Conservation (phyloP, 305 asterid genomes). For the Fraxinus sp. region DNA sequence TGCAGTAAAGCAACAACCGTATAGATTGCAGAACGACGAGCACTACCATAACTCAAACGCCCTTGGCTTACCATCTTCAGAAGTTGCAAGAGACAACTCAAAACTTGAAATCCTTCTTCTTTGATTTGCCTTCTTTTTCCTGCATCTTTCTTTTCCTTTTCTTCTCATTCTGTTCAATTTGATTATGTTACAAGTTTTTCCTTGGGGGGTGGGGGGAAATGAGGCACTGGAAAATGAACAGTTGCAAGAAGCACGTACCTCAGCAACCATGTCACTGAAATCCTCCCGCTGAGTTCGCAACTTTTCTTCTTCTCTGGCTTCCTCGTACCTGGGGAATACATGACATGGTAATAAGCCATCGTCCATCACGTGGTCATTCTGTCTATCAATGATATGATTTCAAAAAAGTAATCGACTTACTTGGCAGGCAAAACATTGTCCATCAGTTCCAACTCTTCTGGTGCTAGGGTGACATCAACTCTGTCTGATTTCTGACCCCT, state of each 20-base stretch:
- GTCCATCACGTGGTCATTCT: constrained; percentile 3
- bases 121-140: constrained; percentile 82
- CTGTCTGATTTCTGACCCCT: constrained; percentile 89
- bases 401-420: constrained; percentile 36
- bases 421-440: constrained; percentile 95
- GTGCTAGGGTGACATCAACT: constrained; percentile 87
- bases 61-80: background rate
- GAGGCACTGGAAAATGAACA: background rate
- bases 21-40: background rate
- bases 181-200: background rate
- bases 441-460: constrained; percentile 87
- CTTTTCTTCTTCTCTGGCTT: constrained; percentile 98
- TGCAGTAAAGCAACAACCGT: background rate
- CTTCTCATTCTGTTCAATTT: constrained; percentile 65
- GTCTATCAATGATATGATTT: background rate
- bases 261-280: constrained; percentile 99
- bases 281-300: constrained; percentile 84
- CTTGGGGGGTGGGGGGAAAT: background rate
- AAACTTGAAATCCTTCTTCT: constrained; percentile 96
- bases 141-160: constrained; percentile 96
- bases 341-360: constrained; percentile 8
- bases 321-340: constrained; percentile 64
- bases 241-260: constrained; percentile 41
- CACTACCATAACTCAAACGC: background rate
- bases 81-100: constrained; percentile 26